phyloP scores from a whole-genome alignment of 1,139 yeast genomes.

The Hansenula sp. region DNA sequence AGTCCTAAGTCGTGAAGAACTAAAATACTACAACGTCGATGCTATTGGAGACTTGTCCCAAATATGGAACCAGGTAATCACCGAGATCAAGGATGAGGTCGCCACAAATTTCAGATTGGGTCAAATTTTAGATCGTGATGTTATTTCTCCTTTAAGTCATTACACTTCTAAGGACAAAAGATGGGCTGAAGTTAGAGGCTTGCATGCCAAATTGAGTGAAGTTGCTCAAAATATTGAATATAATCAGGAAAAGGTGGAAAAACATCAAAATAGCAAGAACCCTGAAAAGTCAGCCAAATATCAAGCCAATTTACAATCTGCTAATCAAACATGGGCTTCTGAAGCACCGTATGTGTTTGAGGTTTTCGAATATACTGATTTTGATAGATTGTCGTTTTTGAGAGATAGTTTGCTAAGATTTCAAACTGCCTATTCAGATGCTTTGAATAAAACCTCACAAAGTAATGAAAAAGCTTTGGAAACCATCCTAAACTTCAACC shows the following conservation, averaged over 20 bases:
- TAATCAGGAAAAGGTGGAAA: slow-evolving; percentile 24
- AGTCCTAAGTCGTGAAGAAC: slow-evolving; percentile 29
- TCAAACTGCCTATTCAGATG: slow-evolving; percentile 58
- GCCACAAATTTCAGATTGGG: slow-evolving; percentile 48
- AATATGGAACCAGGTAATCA: slow-evolving; percentile 56
- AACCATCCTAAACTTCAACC: slow-evolving; percentile 57
- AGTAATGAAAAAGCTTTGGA: slow-evolving; percentile 66
- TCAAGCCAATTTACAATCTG: slow-evolving; percentile 16
- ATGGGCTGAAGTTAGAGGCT: slow-evolving; percentile 38
- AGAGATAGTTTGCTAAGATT: slow-evolving; percentile 68
- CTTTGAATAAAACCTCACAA: slow-evolving; percentile 40
- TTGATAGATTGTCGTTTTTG: slow-evolving; percentile 57
- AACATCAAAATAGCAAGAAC: slow-evolving; percentile 17
- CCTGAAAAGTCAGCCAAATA: slow-evolving; percentile 21
- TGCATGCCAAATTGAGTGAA: slow-evolving; percentile 37
- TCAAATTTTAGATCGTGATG: slow-evolving; percentile 50
- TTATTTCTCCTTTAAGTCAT: slow-evolving; percentile 50
- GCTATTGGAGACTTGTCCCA: slow-evolving; percentile 52
- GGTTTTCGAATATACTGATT: slow-evolving; percentile 73
- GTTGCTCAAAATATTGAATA: slow-evolving; percentile 33
- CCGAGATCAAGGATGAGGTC: slow-evolving; percentile 49
- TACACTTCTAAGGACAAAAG: slow-evolving; percentile 52
- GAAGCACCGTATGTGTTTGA: slow-evolving; percentile 79
- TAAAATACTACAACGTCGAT: slow-evolving; percentile 38
- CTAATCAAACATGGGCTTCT: slow-evolving; percentile 52